A percentile compares a stretch with the other conserved stretches of the same genome.
These are phyloP conservation scores for Russula earlei DNA, from an alignment of 768 basidiomycete genomes.

Conservation along the genomic window DNA sequence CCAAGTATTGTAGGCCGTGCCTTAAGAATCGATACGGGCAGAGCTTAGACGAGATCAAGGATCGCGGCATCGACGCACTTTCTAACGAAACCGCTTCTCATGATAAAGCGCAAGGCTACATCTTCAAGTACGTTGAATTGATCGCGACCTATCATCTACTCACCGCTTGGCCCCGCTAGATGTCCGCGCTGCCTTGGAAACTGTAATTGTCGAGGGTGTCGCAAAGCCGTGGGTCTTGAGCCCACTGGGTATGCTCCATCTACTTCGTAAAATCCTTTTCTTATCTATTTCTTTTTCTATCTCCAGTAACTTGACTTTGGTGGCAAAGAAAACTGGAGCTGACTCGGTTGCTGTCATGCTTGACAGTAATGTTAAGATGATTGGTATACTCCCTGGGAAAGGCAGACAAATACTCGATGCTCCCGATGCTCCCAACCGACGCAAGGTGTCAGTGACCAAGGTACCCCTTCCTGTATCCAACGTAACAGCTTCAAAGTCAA, in stretches of 20 bases:
- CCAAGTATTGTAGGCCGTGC: constrained; percentile 56
- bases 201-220: constrained; percentile 61
- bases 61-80: constrained; percentile 5
- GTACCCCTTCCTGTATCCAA: constrained; percentile 6
- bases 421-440: constrained; percentile 5
- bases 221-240: constrained; percentile 51
- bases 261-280: not conserved
- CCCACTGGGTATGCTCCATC: constrained; percentile 46
- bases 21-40: constrained; percentile 60
- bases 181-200: constrained; percentile 59
- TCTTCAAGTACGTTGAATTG: constrained; percentile 40
- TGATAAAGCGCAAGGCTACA: constrained; percentile 29
- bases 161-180: constrained; percentile 29
- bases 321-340: constrained; percentile 32
- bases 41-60: constrained; percentile 36
- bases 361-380: constrained; percentile 26
- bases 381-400: constrained; percentile 24
- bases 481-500: constrained; percentile 14
- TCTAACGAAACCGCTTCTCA: constrained; percentile 24
- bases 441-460: constrained; percentile 21
- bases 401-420: constrained; percentile 20
- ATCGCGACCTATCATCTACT: constrained; percentile 6
- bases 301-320: constrained; percentile 31
- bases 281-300: not conserved
- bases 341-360: constrained; percentile 33